Percentiles rank a stretch among this genome's conserved stretches.
These are phyloP conservation scores for Auricularia auricula-judae DNA, from an alignment of 768 basidiomycete genomes.

Conservation along the genomic window DNA sequence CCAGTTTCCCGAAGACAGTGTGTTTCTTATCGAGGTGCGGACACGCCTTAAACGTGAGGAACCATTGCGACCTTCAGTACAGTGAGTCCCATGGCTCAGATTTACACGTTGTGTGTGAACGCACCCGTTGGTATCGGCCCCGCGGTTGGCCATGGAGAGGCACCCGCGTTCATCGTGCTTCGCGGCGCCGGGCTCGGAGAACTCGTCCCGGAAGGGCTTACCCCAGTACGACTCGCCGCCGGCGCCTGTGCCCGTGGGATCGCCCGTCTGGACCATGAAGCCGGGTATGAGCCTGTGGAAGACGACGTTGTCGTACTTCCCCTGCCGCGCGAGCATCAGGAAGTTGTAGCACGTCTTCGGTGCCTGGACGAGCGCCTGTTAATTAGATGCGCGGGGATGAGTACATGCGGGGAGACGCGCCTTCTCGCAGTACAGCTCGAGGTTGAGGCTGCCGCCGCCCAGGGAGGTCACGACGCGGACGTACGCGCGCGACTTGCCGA, in stretches of 20 bases:
- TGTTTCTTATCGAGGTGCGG: constrained; percentile 87
- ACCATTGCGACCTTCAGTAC: constrained; percentile 73
- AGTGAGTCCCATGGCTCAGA: background rate
- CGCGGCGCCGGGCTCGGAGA: constrained; percentile 76
- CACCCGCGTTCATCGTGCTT: constrained; percentile 79
- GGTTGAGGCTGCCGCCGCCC: constrained; percentile 72
- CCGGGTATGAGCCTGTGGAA: constrained; percentile 93
- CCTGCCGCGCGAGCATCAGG: constrained; percentile 79
- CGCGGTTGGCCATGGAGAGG: constrained; percentile 94
- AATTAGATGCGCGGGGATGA: background rate
- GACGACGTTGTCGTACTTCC: constrained; percentile 80
- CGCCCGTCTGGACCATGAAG: constrained; percentile 99
- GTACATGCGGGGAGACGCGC: constrained; percentile 24
- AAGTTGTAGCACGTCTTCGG: constrained; percentile 98
- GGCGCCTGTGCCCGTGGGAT: constrained; percentile 90
- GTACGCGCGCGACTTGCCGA: constrained; percentile 86
- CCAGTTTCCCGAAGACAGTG: constrained; percentile 93
- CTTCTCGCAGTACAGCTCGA: constrained; percentile 85
- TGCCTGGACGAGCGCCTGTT: constrained; percentile 44
- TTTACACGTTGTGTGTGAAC: constrained; percentile 12
- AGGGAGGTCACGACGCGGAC: constrained; percentile 91
- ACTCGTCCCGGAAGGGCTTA: constrained; percentile 91
- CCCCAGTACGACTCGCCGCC: constrained; percentile 94
- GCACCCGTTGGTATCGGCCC: constrained; percentile 71
- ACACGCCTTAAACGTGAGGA: constrained; percentile 75